Conservation (phyloP, 2,329 filamentous ascomycete species). For the Arthrobotrys musiformis region DNA sequence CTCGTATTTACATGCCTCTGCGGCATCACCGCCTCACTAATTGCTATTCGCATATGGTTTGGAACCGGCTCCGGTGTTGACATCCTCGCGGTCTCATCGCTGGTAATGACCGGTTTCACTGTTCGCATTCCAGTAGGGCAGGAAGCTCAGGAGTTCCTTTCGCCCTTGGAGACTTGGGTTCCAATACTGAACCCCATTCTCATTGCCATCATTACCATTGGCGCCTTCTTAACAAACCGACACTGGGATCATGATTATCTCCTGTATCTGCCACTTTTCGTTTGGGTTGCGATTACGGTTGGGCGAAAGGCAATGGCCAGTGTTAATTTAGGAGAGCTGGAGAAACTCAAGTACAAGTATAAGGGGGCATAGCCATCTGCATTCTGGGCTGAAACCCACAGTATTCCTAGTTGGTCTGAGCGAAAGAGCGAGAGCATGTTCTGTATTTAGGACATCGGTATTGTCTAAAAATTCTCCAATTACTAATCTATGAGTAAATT, state of each 20-base stretch:
- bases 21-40: constrained; percentile 14
- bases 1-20: constrained; percentile 52
- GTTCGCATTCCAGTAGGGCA: constrained; percentile 31
- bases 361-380: constrained; percentile 41
- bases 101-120: constrained; percentile 49
- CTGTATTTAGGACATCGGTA: not conserved
- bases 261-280: constrained; percentile 37
- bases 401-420: not conserved
- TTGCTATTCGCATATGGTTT: constrained; percentile 12
- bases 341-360: constrained; percentile 55
- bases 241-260: constrained; percentile 37
- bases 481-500: not conserved
- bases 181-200: constrained; percentile 47
- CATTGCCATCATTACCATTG: constrained; percentile 39
- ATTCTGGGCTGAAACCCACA: not conserved
- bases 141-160: constrained; percentile 33
- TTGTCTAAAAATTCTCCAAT: not conserved
- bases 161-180: constrained; percentile 40
- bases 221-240: constrained; percentile 28
- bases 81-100: constrained; percentile 43
- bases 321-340: constrained; percentile 37
- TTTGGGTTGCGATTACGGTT: constrained; percentile 26
- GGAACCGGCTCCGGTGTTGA: constrained; percentile 41
- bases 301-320: constrained; percentile 45
- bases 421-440: not conserved